Percentiles rank a stretch among this genome's conserved stretches.
Conservation (phyloP, 2,329 filamentous ascomycete species). For the Metarhizium robertsii region DNA sequence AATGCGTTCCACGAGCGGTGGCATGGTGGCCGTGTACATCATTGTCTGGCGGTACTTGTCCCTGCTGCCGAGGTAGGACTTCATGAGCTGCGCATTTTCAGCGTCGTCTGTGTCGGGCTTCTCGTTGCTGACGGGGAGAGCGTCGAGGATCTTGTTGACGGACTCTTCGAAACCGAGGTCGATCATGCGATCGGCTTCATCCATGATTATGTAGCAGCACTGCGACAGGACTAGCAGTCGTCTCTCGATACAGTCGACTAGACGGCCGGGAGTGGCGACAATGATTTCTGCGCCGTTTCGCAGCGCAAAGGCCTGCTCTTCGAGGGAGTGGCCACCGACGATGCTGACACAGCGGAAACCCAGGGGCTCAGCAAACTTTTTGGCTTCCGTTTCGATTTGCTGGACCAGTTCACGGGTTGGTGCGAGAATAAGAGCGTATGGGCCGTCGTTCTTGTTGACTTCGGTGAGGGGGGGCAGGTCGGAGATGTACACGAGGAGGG, state of each 20-base stretch:
- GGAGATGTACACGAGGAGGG: slow-evolving; percentile 88
- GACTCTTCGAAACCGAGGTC: slow-evolving; percentile 96
- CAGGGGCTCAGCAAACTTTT: slow-evolving; percentile 81
- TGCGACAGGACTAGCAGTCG: slow-evolving; percentile 87
- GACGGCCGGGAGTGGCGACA: slow-evolving; percentile 93
- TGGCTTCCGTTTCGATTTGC: slow-evolving; percentile 90
- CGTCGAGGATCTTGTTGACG: slow-evolving; percentile 94
- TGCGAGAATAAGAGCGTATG: slow-evolving; percentile 93
- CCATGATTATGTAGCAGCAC: slow-evolving; percentile 98
- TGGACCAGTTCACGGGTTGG: slow-evolving; percentile 96
- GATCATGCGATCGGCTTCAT: slow-evolving; percentile 98
- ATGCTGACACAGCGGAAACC: slow-evolving; percentile 95
- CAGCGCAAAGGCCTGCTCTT: slow-evolving; percentile 85
- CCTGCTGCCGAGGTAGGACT: slow-evolving; percentile 61
- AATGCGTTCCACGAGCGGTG: slow-evolving; percentile 81
- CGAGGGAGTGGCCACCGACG: slow-evolving; percentile 91
- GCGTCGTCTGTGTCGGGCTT: slow-evolving; percentile 92
- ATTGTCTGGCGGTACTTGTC: slow-evolving; percentile 92
- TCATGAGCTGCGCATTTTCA: slow-evolving; percentile 81
- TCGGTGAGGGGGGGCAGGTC: slow-evolving; percentile 80
- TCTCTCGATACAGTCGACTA: slow-evolving; percentile 94
- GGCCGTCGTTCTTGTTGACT: slow-evolving; percentile 83
- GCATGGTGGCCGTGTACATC: slow-evolving; percentile 99
- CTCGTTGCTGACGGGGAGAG: slow-evolving; percentile 83
- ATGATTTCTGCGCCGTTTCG: slow-evolving; percentile 94